Base-by-base conservation (phyloP, 1,284 basidiomycete species). In the Sanghuangporus baumii region DNA sequence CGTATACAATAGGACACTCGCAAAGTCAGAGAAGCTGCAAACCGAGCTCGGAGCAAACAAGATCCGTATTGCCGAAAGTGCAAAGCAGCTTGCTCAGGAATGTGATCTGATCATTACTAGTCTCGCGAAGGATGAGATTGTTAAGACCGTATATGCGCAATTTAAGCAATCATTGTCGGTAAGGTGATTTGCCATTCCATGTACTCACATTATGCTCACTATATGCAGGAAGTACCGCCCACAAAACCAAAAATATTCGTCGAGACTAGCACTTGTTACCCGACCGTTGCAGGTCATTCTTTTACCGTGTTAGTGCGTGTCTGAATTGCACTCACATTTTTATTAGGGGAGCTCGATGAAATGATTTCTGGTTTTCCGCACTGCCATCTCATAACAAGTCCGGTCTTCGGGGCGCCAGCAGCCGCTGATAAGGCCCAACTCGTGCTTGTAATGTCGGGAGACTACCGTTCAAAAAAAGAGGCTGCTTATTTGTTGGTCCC, bases 21-120 rank as follows among this genome's bases (percentile, higher is more conserved):
- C 77, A 14, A 93, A 90, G 72, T 73, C 82, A 16, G 79, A 89
- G 65, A 76, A 78, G 48, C 79, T 91, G 1, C 71, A 77, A 4
- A 73, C 81, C 43, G 81, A 86, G 63, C 68, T 89, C 26, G 85
- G 85, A 16, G 69, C 77, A 26, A 71, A 76, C 58, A 79, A 80
- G 66, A 74, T 87, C 69, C 71, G 71, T 38, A 78, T 89, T 52
- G 87, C 87, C 3, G 74, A 81, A 23, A 76, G 76, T 60, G 74
- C 82, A 18, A 81, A 78, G 51, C 79, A 91, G 64, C 68, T 93
- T 61, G 89, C 80, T 0, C 71, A 67, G 12, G 78, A 87, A 69
- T 91, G 89, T 71, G 92, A 96, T 74, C 75, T 96, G 67, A 82
- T 96, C 70, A 77, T 96, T 71, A 91, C 91, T 48, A 88, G 83